Conservation (phyloP, 768 basidiomycete species). For the Leccinellum rugosiceps region DNA sequence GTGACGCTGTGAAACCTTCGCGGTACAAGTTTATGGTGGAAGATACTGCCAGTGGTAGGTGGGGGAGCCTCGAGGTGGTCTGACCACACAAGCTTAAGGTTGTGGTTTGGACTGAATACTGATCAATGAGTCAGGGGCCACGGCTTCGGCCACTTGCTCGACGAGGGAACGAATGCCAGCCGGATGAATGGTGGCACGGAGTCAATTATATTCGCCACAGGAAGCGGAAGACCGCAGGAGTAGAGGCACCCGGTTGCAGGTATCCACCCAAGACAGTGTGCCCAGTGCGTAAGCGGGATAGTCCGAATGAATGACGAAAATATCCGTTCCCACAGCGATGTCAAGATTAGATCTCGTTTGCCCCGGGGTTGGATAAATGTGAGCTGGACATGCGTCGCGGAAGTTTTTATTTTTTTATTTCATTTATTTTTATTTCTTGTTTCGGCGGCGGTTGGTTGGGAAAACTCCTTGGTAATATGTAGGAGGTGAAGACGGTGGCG, state of each 20-base stretch:
- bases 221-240: constrained; percentile 30
- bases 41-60: neutral
- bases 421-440: neutral
- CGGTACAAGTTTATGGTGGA: constrained; percentile 13
- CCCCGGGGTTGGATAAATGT: constrained; percentile 1
- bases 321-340: constrained; percentile 20
- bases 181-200: constrained; percentile 14
- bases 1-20: constrained; percentile 24
- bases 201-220: constrained; percentile 21
- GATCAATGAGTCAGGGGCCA: constrained; percentile 10
- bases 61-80: constrained; percentile 12
- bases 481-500: constrained; percentile 2
- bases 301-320: constrained; percentile 25
- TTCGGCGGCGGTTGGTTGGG: constrained; percentile 6
- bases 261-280: constrained; percentile 1
- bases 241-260: constrained; percentile 9
- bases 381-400: neutral
- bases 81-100: neutral
- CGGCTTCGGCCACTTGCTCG: constrained; percentile 3
- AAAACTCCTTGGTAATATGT: constrained; percentile 1
- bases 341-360: constrained; percentile 27
- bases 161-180: neutral
- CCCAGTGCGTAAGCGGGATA: constrained; percentile 12
- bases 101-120: constrained; percentile 6
- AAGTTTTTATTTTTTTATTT: neutral